A percentile compares a stretch with the other conserved stretches of the same genome.
Evolutionary conservation across 2,329 filamentous ascomycete species (phyloP).

Genomic region (Pyricularia sp.): DNA sequence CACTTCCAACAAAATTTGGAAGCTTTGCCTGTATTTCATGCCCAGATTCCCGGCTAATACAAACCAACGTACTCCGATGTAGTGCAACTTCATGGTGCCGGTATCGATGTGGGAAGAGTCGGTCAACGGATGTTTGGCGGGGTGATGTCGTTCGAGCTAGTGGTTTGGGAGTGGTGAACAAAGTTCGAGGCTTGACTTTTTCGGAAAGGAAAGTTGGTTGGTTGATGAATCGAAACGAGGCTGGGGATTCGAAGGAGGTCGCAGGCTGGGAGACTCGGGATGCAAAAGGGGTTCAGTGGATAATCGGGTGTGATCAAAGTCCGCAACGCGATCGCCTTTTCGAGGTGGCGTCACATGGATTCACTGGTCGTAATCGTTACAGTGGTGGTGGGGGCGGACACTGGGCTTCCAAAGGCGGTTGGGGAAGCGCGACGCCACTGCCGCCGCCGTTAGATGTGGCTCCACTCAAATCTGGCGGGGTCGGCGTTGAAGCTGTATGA

Average conservation of each 20-base stretch:
- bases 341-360: constrained; percentile 1
- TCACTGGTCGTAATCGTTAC: background rate
- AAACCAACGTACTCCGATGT: constrained; percentile 62
- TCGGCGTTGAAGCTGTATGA: background rate
- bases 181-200: background rate
- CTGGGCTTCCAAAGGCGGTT: background rate
- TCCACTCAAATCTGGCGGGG: background rate
- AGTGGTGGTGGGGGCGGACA: background rate
- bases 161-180: background rate
- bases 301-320: background rate
- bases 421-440: background rate
- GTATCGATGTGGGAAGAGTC: background rate
- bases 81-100: constrained; percentile 72
- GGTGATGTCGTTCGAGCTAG: background rate
- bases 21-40: background rate
- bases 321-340: background rate
- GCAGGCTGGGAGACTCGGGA: background rate
- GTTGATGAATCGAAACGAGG: background rate
- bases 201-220: background rate
- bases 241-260: background rate
- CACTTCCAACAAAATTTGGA: background rate
- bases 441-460: background rate
- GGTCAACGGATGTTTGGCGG: background rate
- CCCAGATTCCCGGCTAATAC: background rate
- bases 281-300: background rate